Base-by-base conservation (phyloP, 2,329 filamentous ascomycete species). In the Colletotrichum noveboracense region DNA sequence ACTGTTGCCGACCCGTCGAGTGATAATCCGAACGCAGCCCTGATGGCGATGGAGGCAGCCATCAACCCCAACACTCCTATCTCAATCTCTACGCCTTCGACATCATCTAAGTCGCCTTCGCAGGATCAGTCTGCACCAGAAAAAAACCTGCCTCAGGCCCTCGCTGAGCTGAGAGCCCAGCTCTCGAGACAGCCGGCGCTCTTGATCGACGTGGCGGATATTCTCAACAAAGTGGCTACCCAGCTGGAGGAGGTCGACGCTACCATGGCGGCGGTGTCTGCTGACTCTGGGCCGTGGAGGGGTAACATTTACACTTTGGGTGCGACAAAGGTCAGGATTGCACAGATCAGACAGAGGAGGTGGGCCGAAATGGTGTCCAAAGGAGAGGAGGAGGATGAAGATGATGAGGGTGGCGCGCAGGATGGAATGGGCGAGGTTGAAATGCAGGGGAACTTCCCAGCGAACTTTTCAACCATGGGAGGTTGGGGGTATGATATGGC, bases 281-380 rank as follows among this genome's bases (percentile, higher is more conserved):
- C 81, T 0, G 83, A 86, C 8, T 75, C 80, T 0, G 84, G 80
- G n/a, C 79, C 79, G 0, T 83, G 83, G 69, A 85, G 88, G 13
- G 86, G 86, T 67, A 88, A 88, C 62, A 78, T 89, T 0, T 90
- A 88, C 88, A 87, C 87, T 7, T 81, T 89, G 76, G 87, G 86
- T 0, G 86, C 88, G 0, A 84, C 86, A 48, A 89, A 89, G 60
- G 80, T 90, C 1, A 83, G 85, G 24, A 86, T 89, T 38, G 87
- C 86, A 1, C 85, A 85, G 8, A 81, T 85, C 5, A 89, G 89
- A 75, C 77, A 90, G 0, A 87, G 88, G 66, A 83, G 85, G 18
- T 90, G 87, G 86, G 84, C 87, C 0, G 88, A 89, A 65, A 82
- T 88, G 1, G 84, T 89, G 0, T 83, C 86, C 0, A 48, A 38